phyloP scores from a whole-genome alignment of 768 basidiomycete species.

The Amanita polypyramis region DNA sequence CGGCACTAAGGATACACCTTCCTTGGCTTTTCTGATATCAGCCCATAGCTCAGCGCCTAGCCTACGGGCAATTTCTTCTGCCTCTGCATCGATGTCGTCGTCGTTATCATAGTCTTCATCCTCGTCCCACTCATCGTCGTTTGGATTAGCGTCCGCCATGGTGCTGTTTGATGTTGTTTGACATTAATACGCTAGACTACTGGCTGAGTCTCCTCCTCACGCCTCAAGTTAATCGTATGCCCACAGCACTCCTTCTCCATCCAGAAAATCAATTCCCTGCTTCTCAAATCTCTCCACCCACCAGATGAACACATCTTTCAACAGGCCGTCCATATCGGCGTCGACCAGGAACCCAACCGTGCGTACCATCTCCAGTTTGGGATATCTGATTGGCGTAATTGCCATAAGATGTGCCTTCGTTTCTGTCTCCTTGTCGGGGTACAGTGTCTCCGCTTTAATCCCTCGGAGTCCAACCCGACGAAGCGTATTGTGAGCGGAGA shows the following conservation, averaged over 20 bases:
- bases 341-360: slow-evolving; percentile 39
- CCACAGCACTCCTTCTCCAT: slow-evolving; percentile 47
- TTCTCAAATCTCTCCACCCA: slow-evolving; percentile 43
- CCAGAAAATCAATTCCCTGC: slow-evolving; percentile 38
- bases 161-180: slow-evolving; percentile 3
- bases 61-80: slow-evolving; percentile 62
- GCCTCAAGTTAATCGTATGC: slow-evolving; percentile 25
- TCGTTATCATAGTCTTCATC: slow-evolving; percentile 51
- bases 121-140: slow-evolving; percentile 24
- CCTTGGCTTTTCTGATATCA: slow-evolving; percentile 57
- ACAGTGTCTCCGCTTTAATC: slow-evolving; percentile 30
- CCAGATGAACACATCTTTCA: slow-evolving; percentile 42
- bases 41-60: slow-evolving; percentile 74
- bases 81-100: slow-evolving; percentile 56
- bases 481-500: slow-evolving; percentile 23
- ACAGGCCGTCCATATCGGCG: slow-evolving; percentile 28
- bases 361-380: slow-evolving; percentile 34
- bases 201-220: not conserved
- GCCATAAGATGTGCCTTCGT: slow-evolving; percentile 31
- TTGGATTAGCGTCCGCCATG: not conserved
- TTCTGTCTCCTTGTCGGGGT: slow-evolving; percentile 28
- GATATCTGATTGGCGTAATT: slow-evolving; percentile 31
- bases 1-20: slow-evolving; percentile 18
- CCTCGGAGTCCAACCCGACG: slow-evolving; percentile 38
- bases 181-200: not conserved